Base-by-base conservation (phyloP, 176 grass and related monocot species). In the Paspalum notatum region DNA sequence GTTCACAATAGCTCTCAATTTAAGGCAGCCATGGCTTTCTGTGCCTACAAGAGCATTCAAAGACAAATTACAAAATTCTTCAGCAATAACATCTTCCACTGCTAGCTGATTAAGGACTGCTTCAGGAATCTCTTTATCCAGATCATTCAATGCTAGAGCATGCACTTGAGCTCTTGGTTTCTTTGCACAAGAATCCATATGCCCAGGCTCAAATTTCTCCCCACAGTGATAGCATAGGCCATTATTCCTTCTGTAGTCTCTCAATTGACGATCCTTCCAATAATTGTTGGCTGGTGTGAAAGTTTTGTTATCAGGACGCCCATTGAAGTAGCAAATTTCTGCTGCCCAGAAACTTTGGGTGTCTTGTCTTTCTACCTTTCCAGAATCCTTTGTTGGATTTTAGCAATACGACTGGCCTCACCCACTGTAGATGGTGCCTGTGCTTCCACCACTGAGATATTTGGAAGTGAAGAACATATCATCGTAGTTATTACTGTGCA, bases 121-220 rank as follows among this genome's bases (percentile, higher is more conserved):
- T 0, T 73, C 71, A 4, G 71, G 0, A 0, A 72, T 1, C 0
- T 0, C 0, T 7, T n/a, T n/a, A n/a, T n/a, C n/a, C n/a, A n/a
- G n/a, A n/a, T n/a, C n/a, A n/a, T n/a, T n/a, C n/a, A n/a, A 1
- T 15, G 0, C 25, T 1, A 71, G 0, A 1, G 9, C 15, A 18
- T 73, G 4, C 0, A 13, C 1, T 2, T 39, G 50, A 13, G 32
- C 9, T 3, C 6, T 3, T 0, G 9, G 9, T 7, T 32, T 6
- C 1, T 40, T 54, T 0, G 9, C 0, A 4, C 71, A 41, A 0
- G 6, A 1, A 0, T 0, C 5, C 0, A 0, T 0, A 7, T 73
- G 71, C 0, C 12, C 2, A 3, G 21, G 5, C 0, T 38, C 26
- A n/a, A 32, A 72, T 0, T 53, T 51, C 0, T 38, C 48, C 0